Conservation (phyloP, 2,329 filamentous ascomycete species). For the Paraphaeosphaeria minitans region DNA sequence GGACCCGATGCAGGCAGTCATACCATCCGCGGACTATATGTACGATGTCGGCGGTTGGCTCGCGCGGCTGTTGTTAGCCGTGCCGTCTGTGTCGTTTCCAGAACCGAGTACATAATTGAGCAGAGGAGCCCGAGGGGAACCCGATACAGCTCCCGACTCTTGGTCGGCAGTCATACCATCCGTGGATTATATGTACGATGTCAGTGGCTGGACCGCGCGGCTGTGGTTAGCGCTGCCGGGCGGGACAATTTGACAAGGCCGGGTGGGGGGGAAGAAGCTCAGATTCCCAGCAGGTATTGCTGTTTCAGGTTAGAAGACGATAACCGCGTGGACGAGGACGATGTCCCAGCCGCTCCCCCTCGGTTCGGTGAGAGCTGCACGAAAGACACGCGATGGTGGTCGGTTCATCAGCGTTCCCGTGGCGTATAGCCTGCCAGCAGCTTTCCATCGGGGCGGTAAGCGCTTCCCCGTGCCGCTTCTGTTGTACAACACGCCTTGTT, state of each 20-base stretch:
- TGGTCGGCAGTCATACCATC: neutral
- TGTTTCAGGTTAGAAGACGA: neutral
- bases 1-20: neutral
- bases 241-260: too few species aligned
- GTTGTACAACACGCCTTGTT: neutral
- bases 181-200: neutral
- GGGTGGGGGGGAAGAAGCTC: neutral
- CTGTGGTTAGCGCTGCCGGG: neutral
- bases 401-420: too few species aligned
- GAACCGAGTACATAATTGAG: neutral
- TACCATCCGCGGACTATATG: neutral
- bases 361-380: neutral
- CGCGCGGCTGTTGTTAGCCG: neutral
- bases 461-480: neutral
- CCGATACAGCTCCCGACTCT: neutral
- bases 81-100: neutral
- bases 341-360: neutral
- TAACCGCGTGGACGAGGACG: neutral
- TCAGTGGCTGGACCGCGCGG: too few species aligned
- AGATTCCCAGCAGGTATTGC: neutral
- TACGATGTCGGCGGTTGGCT: neutral
- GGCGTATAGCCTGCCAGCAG: neutral
- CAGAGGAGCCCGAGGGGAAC: neutral
- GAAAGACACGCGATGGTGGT: neutral
- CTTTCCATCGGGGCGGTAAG: neutral